Conservation (phyloP, 2,329 filamentous ascomycete species). For the Neurospora crassa region DNA sequence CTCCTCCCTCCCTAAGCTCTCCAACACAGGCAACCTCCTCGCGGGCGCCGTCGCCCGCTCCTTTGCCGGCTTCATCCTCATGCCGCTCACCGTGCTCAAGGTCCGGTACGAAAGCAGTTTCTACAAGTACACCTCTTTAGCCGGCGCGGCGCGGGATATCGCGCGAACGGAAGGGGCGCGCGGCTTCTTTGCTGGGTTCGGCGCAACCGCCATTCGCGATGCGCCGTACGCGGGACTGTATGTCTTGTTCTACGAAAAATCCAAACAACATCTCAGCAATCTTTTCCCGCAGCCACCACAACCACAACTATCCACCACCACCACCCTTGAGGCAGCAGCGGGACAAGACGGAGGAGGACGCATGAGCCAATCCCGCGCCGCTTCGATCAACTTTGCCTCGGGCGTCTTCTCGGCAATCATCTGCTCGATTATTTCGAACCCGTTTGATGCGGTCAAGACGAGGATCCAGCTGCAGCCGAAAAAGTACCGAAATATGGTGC, state of each 20-base stretch:
- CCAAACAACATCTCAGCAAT: constrained; percentile 53
- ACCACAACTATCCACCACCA: neutral
- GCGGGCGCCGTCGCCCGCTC: constrained; percentile 79
- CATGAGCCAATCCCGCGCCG: constrained; percentile 36
- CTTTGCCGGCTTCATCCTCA: constrained; percentile 80
- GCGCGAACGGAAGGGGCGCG: constrained; percentile 60
- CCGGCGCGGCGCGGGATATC: constrained; percentile 66
- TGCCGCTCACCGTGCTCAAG: constrained; percentile 94
- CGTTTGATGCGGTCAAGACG: constrained; percentile 95
- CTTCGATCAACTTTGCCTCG: constrained; percentile 75
- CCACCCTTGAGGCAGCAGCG: neutral
- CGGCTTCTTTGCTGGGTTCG: constrained; percentile 90
- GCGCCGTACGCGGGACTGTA: constrained; percentile 96
- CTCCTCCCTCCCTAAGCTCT: constrained; percentile 71
- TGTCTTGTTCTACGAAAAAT: constrained; percentile 84
- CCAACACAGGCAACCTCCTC: constrained; percentile 73
- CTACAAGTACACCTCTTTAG: constrained; percentile 73
- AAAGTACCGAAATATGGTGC: constrained; percentile 72
- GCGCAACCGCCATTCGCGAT: constrained; percentile 84
- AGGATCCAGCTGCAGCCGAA: constrained; percentile 81
- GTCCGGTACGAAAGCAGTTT: constrained; percentile 87
- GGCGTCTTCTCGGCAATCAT: constrained; percentile 71
- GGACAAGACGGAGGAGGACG: neutral
- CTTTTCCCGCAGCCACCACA: constrained; percentile 10
- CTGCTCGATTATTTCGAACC: constrained; percentile 86